phyloP scores from a whole-genome alignment of 805 yeast species.

The Ogataea salicorniae region DNA sequence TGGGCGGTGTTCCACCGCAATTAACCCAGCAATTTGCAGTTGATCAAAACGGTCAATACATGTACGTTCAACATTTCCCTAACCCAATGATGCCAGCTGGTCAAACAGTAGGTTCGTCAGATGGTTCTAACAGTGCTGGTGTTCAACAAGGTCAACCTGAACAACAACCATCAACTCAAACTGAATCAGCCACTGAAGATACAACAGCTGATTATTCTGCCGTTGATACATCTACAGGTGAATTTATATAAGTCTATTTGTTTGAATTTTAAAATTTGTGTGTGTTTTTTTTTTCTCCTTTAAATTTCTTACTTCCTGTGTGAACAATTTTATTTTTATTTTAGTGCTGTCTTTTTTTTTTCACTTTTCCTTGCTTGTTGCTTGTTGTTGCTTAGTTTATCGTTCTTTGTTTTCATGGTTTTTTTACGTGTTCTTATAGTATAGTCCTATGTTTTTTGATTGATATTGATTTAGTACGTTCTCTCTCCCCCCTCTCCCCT shows the following conservation, averaged over 20 bases:
- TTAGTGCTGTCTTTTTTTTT: neutral
- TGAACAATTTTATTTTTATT: no score
- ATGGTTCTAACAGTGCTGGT: conserved; percentile 2
- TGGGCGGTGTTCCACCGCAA: conserved; percentile 7
- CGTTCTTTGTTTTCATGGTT: conserved; percentile 1
- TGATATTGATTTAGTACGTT: neutral
- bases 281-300: neutral
- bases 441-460: no score
- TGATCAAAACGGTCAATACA: conserved; percentile 27
- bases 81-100: conserved; percentile 10
- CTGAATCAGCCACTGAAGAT: neutral
- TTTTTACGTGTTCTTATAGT: no score
- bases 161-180: neutral
- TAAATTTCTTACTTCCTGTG: neutral
- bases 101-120: neutral
- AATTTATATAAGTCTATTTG: conserved; percentile 1
- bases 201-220: neutral
- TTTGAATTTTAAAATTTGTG: neutral
- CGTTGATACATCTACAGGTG: conserved; percentile 2
- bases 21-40: conserved; percentile 21
- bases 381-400: conserved; percentile 3
- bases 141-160: neutral
- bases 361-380: neutral
- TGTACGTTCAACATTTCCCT: conserved; percentile 25
- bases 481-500: neutral